Conservation (phyloP, 352 stramenopile genomes). For the Peronosclerospora sorghi region DNA sequence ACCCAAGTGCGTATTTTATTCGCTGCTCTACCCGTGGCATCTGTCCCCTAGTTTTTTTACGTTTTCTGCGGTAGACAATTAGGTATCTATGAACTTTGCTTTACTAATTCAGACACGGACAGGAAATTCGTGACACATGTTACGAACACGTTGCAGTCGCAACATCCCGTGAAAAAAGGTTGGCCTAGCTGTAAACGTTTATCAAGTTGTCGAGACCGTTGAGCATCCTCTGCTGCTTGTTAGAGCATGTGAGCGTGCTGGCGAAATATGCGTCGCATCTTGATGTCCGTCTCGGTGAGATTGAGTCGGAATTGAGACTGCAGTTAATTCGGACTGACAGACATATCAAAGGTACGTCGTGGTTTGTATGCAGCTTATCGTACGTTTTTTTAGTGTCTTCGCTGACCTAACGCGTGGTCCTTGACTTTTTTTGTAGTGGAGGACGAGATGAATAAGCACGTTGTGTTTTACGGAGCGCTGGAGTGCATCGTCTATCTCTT, state of each 20-base stretch:
- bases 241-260: constrained; percentile 69
- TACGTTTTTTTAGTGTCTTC: too few relatives aligned
- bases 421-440: constrained; percentile 32
- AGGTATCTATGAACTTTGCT: constrained; percentile 62
- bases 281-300: constrained; percentile 64
- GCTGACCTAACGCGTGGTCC: background rate
- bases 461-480: constrained; percentile 58
- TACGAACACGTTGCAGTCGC: constrained; percentile 66
- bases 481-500: constrained; percentile 65
- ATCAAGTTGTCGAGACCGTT: background rate
- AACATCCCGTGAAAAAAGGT: constrained; percentile 74
- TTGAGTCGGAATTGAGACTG: constrained; percentile 68
- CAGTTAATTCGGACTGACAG: constrained; percentile 67
- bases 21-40: too few relatives aligned
- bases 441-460: constrained; percentile 65
- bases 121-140: constrained; percentile 74
- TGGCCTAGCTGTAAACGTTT: background rate
- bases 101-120: constrained; percentile 59
- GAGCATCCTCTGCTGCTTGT: background rate
- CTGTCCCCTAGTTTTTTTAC: too few relatives aligned
- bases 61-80: constrained; percentile 22
- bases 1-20: constrained; percentile 46
- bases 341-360: constrained; percentile 53
- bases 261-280: constrained; percentile 76
- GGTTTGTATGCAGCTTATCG: too few relatives aligned